A percentile compares a stretch with the other conserved stretches of the same genome.
phyloP scores from a whole-genome alignment of 176 grass and related monocot genomes.

The Musa troglodytarum region DNA sequence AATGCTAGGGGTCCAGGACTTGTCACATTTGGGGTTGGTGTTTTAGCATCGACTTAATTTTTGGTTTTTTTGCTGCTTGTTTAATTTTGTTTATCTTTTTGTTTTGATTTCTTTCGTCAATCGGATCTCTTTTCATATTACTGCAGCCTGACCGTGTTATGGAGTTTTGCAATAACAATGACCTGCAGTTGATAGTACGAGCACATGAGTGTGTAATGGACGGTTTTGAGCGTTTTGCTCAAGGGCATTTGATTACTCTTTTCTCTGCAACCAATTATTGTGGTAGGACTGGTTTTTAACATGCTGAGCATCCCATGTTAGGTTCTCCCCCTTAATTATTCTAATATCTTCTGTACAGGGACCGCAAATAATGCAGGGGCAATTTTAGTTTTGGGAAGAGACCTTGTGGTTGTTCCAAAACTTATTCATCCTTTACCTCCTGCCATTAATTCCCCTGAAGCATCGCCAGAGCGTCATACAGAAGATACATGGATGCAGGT shows the following conservation, averaged over 20 bases:
- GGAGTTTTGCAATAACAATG: slow-evolving; percentile 99
- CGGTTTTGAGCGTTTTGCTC: slow-evolving; percentile 97
- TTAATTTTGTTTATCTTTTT: slow-evolving; percentile 1
- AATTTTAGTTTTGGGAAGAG: slow-evolving; percentile 92
- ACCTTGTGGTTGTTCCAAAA: slow-evolving; percentile 95
- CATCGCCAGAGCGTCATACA: slow-evolving; percentile 59
- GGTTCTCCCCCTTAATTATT: not conserved
- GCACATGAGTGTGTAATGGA: slow-evolving; percentile 99
- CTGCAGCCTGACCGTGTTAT: slow-evolving; percentile 93
- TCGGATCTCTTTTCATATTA: slow-evolving; percentile 6
- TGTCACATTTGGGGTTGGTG: slow-evolving; percentile 88
- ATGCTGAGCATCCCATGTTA: not conserved
- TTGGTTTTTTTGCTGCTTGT: not conserved
- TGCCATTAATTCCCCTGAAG: slow-evolving; percentile 68
- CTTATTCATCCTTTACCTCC: slow-evolving; percentile 99
- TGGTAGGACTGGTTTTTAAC: slow-evolving; percentile 35
- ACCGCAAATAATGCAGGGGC: slow-evolving; percentile 96
- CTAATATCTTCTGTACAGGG: slow-evolving; percentile 28
- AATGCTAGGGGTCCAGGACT: slow-evolving; percentile 97
- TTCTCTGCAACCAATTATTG: slow-evolving; percentile 99
- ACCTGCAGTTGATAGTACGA: slow-evolving; percentile 87
- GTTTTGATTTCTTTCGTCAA: not conserved
- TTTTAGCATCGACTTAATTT: slow-evolving; percentile 1
- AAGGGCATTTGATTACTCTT: slow-evolving; percentile 97
- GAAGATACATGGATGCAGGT: slow-evolving; percentile 99